phyloP scores from a whole-genome alignment of 352 stramenopile genomes.

The Pilasporangium apinafurcum region DNA sequence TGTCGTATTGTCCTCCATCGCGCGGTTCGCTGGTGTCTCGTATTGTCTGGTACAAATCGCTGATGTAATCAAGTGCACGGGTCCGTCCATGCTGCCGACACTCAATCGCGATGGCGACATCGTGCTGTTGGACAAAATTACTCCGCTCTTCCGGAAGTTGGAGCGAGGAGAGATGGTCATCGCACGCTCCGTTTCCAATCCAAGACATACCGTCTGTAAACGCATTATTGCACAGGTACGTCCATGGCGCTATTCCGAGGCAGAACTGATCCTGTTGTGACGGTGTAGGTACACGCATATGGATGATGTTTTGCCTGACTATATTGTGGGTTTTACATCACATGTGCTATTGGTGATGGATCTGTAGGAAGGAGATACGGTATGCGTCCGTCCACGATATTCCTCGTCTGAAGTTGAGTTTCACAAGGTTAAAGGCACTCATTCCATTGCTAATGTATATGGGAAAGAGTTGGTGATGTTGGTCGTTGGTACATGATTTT shows the following conservation, averaged over 20 bases:
- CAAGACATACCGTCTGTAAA: slow-evolving; percentile 85
- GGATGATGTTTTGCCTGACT: too few species aligned
- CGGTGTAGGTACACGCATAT: too few species aligned
- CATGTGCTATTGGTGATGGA: background rate
- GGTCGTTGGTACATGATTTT: background rate
- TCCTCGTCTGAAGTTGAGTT: slow-evolving; percentile 72
- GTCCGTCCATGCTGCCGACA: slow-evolving; percentile 88
- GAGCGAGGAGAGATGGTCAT: slow-evolving; percentile 85
- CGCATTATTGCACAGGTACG: slow-evolving; percentile 74
- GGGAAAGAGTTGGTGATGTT: background rate
- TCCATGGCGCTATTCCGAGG: background rate
- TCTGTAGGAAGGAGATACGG: slow-evolving; percentile 64
- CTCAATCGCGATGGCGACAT: slow-evolving; percentile 88
- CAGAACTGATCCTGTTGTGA: too few species aligned
- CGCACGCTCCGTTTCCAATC: slow-evolving; percentile 81
- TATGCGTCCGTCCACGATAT: slow-evolving; percentile 62
- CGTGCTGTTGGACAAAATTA: slow-evolving; percentile 86
- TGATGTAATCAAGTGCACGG: slow-evolving; percentile 85
- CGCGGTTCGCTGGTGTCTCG: slow-evolving; percentile 63
- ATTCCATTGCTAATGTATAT: background rate
- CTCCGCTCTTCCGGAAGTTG: slow-evolving; percentile 55
- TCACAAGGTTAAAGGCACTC: slow-evolving; percentile 34
- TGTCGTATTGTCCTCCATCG: slow-evolving; percentile 55
- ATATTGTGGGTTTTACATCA: background rate
- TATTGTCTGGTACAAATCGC: slow-evolving; percentile 65